Evolutionary conservation across 192 early-diverging fungal genomes (phyloP).

Genomic region (Entomortierella chlamydospora): DNA sequence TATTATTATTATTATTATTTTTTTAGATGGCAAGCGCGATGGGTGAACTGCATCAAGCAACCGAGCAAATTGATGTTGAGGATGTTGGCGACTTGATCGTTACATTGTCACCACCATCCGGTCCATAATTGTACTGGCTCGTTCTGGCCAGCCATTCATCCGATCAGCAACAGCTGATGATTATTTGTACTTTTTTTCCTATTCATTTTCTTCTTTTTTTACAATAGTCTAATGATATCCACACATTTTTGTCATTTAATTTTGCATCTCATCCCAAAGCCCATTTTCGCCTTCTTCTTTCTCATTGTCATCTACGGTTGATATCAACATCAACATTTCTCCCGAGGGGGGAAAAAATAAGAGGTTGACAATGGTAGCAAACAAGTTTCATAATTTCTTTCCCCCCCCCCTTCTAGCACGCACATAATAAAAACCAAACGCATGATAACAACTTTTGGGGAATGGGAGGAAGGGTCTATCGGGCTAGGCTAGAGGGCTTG

Average conservation of each 20-base stretch:
- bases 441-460: no score
- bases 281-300: not conserved
- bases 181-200: constrained; percentile 7
- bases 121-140: not conserved
- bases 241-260: not conserved
- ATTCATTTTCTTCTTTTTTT: constrained; percentile 7
- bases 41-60: constrained; percentile 52
- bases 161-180: no score
- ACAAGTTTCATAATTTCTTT: no score
- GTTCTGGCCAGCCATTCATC: not conserved
- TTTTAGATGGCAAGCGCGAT: constrained; percentile 49
- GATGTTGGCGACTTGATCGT: constrained; percentile 55
- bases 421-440: no score
- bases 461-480: no score
- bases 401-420: no score
- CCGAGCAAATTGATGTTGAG: constrained; percentile 51
- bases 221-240: constrained; percentile 3
- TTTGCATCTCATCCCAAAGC: not conserved
- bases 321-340: no score
- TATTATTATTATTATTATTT: not conserved
- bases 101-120: constrained; percentile 36
- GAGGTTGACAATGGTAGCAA: no score
- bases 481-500: no score
- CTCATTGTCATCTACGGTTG: no score
- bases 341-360: no score